Conservation (phyloP, 2,329 filamentous ascomycete genomes). For the Ophiostoma piceae region DNA sequence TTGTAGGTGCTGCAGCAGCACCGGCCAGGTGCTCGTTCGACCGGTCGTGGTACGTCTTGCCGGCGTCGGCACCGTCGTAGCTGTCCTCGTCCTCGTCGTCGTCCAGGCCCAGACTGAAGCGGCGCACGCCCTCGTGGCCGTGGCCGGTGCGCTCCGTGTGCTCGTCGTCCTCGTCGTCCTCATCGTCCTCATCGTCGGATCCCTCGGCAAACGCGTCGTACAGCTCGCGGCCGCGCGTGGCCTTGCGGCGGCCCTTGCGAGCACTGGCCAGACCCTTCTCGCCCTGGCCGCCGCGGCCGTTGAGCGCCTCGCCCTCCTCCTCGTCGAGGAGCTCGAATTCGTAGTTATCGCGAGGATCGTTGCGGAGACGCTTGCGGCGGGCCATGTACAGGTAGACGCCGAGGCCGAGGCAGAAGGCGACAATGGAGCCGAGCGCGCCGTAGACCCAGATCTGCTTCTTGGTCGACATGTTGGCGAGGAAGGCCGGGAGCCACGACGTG, state of each 20-base stretch:
- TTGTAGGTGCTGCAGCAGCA: conserved; percentile 26
- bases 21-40: conserved; percentile 26
- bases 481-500: conserved; percentile 71
- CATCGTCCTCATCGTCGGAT: conserved; percentile 72
- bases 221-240: conserved; percentile 71
- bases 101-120: conserved; percentile 33
- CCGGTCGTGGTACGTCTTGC: conserved; percentile 31
- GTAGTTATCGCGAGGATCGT: conserved; percentile 73
- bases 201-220: conserved; percentile 97
- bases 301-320: conserved; percentile 61
- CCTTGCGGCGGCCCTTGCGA: conserved; percentile 41
- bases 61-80: conserved; percentile 36
- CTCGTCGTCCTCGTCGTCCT: conserved; percentile 51
- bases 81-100: conserved; percentile 61
- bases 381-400: conserved; percentile 78
- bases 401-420: conserved; percentile 74
- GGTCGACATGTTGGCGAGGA: conserved; percentile 81
- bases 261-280: conserved; percentile 37
- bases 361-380: conserved; percentile 68
- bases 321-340: conserved; percentile 92
- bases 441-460: conserved; percentile 91
- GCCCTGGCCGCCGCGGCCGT: conserved; percentile 32
- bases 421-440: conserved; percentile 76
- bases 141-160: conserved; percentile 32
- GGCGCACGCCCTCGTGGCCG: conserved; percentile 14